These are phyloP conservation scores for Juglanconis sp. DNA, from an alignment of 2,329 filamentous ascomycete species.

Conservation along the genomic window DNA sequence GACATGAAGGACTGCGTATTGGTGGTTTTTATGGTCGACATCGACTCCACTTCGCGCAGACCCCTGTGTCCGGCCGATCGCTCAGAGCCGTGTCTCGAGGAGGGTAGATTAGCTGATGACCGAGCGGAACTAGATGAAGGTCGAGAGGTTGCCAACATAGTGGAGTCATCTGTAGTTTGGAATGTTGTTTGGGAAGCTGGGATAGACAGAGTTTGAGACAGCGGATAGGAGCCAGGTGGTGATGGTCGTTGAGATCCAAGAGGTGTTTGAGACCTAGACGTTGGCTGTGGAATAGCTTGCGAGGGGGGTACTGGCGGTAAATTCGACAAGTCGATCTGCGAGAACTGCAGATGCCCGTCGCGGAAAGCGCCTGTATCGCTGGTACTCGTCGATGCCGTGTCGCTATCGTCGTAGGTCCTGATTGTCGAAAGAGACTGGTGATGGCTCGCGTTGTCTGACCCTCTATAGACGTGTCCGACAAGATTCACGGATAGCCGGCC, in stretches of 20 bases:
- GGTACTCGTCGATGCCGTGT: conserved; percentile 7
- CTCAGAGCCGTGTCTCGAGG: neutral
- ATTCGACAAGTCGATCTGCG: conserved; percentile 11
- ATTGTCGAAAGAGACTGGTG: conserved; percentile 11
- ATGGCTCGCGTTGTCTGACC: conserved; percentile 11
- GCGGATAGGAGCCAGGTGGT: neutral
- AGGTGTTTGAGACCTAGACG: neutral
- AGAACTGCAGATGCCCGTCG: conserved; percentile 5
- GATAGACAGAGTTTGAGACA: neutral
- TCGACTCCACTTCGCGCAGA: conserved; percentile 5
- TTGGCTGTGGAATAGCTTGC: neutral
- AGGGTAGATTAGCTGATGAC: neutral
- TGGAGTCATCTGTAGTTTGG: neutral
- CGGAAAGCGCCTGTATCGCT: conserved; percentile 13
- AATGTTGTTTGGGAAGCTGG: neutral
- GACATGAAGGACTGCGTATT: conserved; percentile 9
- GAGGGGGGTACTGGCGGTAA: conserved; percentile 1
- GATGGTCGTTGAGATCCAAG: neutral
- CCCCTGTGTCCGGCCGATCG: neutral
- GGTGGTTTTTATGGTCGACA: conserved; percentile 9
- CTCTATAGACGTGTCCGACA: conserved; percentile 16
- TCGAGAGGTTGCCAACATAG: neutral
- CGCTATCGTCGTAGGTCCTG: conserved; percentile 5
- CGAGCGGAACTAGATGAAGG: neutral
- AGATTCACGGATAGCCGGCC: conserved; percentile 14